Conservation (phyloP, 495 filamentous ascomycete genomes). For the Bacidia rubella region DNA sequence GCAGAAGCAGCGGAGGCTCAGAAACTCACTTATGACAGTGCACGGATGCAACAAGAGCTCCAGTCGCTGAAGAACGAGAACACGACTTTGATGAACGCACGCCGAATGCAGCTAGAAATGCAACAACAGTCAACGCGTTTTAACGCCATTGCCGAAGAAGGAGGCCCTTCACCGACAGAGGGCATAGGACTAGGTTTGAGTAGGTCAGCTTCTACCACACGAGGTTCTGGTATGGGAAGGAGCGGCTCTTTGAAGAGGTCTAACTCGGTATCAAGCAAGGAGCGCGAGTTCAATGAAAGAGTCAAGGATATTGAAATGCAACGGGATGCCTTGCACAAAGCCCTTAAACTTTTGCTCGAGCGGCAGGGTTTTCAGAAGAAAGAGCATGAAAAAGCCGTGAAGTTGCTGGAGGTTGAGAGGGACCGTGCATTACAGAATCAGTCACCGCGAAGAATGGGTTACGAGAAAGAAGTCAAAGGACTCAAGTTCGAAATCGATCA, state of each 20-base stretch:
- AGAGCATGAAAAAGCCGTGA: constrained; percentile 66
- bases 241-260: constrained; percentile 31
- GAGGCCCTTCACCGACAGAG: constrained; percentile 19
- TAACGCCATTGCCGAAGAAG: constrained; percentile 52
- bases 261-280: constrained; percentile 49
- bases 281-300: constrained; percentile 59
- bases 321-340: constrained; percentile 78
- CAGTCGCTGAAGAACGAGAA: constrained; percentile 49
- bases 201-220: constrained; percentile 49
- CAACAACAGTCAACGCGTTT: constrained; percentile 40
- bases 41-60: constrained; percentile 70
- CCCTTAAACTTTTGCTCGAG: constrained; percentile 74
- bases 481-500: constrained; percentile 74
- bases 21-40: constrained; percentile 57
- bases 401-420: constrained; percentile 62
- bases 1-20: constrained; percentile 51
- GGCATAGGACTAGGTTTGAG: constrained; percentile 35
- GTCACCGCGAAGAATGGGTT: constrained; percentile 61
- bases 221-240: constrained; percentile 25
- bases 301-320: constrained; percentile 88
- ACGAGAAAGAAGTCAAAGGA: constrained; percentile 64
- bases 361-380: constrained; percentile 70
- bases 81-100: constrained; percentile 38
- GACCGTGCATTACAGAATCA: constrained; percentile 51
- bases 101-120: constrained; percentile 38